These are phyloP conservation scores for Salinomyces thailandicus DNA, from an alignment of 2,329 filamentous ascomycete genomes.

Conservation along the genomic window DNA sequence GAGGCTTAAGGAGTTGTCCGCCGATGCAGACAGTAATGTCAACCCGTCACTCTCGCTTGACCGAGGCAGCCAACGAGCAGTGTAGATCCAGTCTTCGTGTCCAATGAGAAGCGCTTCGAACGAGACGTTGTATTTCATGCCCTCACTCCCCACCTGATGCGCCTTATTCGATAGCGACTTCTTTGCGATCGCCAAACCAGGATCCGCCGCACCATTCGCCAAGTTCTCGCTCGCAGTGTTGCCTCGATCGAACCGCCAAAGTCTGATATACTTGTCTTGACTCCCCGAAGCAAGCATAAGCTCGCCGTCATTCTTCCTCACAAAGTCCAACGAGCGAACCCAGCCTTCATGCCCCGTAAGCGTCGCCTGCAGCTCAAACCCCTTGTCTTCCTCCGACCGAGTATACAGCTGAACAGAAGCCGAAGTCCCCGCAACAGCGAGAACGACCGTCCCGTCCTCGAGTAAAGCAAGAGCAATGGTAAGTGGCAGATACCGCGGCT, in stretches of 20 bases:
- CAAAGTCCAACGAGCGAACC: slow-evolving; percentile 78
- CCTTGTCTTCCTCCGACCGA: slow-evolving; percentile 36
- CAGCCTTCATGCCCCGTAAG: slow-evolving; percentile 88
- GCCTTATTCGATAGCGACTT: slow-evolving; percentile 82
- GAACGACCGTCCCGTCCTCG: slow-evolving; percentile 35
- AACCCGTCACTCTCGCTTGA: slow-evolving; percentile 28
- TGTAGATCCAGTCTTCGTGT: slow-evolving; percentile 98
- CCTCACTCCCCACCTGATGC: slow-evolving; percentile 57
- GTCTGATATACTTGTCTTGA: slow-evolving; percentile 91
- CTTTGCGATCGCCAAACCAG: slow-evolving; percentile 6
- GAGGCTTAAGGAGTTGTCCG: slow-evolving; percentile 86
- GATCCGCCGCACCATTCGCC: slow-evolving; percentile 3
- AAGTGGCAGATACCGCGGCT: slow-evolving; percentile 73
- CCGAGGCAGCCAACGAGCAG: slow-evolving; percentile 59
- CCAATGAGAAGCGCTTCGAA: slow-evolving; percentile 91
- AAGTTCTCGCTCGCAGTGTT: background rate
- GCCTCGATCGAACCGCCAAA: slow-evolving; percentile 77
- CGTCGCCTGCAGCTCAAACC: slow-evolving; percentile 64
- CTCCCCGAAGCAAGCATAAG: slow-evolving; percentile 82
- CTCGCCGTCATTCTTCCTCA: slow-evolving; percentile 49
- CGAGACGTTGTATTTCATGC: slow-evolving; percentile 63
- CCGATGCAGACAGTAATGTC: slow-evolving; percentile 71
- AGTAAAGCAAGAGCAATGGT: slow-evolving; percentile 59
- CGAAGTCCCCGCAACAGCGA: slow-evolving; percentile 80
- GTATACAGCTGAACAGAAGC: slow-evolving; percentile 73